Percentiles rank a stretch among this genome's conserved stretches.
These are phyloP conservation scores for Lathyrus tuberosus DNA, from an alignment of 306 rosid species.

Conservation along the genomic window DNA sequence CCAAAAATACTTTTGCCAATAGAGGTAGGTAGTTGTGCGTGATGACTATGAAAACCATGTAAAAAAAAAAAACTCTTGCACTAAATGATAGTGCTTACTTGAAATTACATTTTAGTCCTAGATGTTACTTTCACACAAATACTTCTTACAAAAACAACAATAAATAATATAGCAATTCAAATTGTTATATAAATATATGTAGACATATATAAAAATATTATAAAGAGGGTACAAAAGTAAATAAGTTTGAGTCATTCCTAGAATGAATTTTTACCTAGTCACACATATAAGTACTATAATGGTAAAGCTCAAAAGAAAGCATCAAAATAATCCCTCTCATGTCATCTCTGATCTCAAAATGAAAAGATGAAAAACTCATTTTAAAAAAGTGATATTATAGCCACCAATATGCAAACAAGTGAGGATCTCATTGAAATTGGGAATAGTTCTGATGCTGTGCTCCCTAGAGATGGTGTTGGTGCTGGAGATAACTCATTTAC, in stretches of 20 bases:
- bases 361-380: slow-evolving; percentile 27
- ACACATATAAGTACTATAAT: slow-evolving; percentile 29
- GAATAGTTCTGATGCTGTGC: slow-evolving; percentile 39
- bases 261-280: slow-evolving; percentile 46
- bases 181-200: slow-evolving; percentile 15
- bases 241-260: slow-evolving; percentile 37
- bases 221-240: slow-evolving; percentile 38
- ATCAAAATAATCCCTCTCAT: slow-evolving; percentile 41
- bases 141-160: neutral
- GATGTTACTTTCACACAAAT: neutral
- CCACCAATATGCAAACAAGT: slow-evolving; percentile 35
- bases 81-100: slow-evolving; percentile 8
- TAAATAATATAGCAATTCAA: neutral
- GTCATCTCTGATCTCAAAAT: slow-evolving; percentile 42
- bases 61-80: neutral
- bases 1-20: neutral
- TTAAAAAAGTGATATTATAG: slow-evolving; percentile 41
- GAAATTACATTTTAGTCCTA: neutral
- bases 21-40: neutral
- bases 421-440: slow-evolving; percentile 44
- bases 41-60: slow-evolving; percentile 16
- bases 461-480: slow-evolving; percentile 46
- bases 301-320: slow-evolving; percentile 36
- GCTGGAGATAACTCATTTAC: slow-evolving; percentile 44
- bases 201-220: slow-evolving; percentile 16